Percentiles rank a stretch among this genome's conserved stretches.
Evolutionary conservation across 805 yeast species (phyloP).

Genomic region (Myxozyma lipomycoides): DNA sequence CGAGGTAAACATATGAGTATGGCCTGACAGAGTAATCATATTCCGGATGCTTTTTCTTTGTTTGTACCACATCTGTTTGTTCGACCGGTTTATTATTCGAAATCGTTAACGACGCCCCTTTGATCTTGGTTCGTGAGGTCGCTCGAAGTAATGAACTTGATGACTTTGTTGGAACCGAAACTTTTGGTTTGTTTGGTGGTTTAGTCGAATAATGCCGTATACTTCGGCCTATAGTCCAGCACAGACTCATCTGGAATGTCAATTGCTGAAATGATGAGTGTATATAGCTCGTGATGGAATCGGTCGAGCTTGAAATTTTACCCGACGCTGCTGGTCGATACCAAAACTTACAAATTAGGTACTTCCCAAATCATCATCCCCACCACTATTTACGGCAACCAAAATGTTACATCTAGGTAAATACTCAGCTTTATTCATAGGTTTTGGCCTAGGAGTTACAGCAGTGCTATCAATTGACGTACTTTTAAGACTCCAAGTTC

Average conservation of each 20-base stretch:
- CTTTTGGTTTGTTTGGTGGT: neutral
- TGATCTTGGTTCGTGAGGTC: conserved; percentile 5
- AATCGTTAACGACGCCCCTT: conserved; percentile 19
- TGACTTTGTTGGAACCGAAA: neutral
- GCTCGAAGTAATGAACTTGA: conserved; percentile 11
- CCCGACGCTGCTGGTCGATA: no score
- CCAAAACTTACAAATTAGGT: no score
- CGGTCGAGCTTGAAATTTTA: no score
- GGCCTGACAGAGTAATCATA: conserved; percentile 31
- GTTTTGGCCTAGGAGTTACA: neutral
- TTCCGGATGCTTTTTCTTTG: conserved; percentile 10
- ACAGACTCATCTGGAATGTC: neutral
- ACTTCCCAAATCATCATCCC: no score
- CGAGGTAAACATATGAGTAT: conserved; percentile 26
- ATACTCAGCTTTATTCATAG: neutral
- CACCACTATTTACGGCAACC: no score
- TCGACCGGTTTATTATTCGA: conserved; percentile 3
- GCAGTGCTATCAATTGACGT: neutral
- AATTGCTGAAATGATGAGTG: neutral
- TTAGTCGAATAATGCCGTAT: neutral
- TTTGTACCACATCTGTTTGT: conserved; percentile 1
- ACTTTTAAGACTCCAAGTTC: neutral
- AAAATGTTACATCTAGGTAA: no score
- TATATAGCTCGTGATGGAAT: no score
- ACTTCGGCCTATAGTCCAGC: neutral